phyloP scores from a whole-genome alignment of 352 stramenopile species.

The Phytophthora colocasiae region DNA sequence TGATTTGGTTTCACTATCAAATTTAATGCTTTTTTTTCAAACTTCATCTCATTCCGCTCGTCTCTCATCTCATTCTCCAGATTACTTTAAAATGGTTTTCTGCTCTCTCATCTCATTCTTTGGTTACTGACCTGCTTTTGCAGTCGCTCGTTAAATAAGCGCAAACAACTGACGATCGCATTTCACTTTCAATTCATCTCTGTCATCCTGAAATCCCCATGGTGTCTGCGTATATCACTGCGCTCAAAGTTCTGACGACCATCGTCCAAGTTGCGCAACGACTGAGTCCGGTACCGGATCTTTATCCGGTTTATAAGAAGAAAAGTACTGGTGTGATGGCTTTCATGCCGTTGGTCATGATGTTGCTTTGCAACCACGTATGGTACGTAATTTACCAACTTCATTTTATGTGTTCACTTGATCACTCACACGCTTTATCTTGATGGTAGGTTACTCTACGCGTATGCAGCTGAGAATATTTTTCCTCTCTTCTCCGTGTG shows the following conservation, averaged over 20 bases:
- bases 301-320: slow-evolving; percentile 30
- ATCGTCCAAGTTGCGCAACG: slow-evolving; percentile 28
- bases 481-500: slow-evolving; percentile 38
- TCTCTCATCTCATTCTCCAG: slow-evolving; percentile 16
- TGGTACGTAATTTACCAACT: slow-evolving; percentile 24
- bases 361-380: slow-evolving; percentile 40
- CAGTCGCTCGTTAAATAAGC: no score
- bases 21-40: no score
- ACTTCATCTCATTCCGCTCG: no score
- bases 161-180: no score
- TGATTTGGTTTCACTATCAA: no score
- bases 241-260: slow-evolving; percentile 35
- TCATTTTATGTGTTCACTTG: no score
- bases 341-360: slow-evolving; percentile 29
- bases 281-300: slow-evolving; percentile 33
- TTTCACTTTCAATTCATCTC: slow-evolving; percentile 16
- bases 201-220: slow-evolving; percentile 6
- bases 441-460: slow-evolving; percentile 32
- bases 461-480: slow-evolving; percentile 31
- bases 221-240: slow-evolving; percentile 27
- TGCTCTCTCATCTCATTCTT: no score
- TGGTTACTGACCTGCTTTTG: background rate
- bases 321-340: slow-evolving; percentile 28
- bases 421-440: no score
- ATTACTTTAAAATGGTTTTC: background rate